Base-by-base conservation (phyloP, 2,329 filamentous ascomycete species). In the Xylaria sp. region DNA sequence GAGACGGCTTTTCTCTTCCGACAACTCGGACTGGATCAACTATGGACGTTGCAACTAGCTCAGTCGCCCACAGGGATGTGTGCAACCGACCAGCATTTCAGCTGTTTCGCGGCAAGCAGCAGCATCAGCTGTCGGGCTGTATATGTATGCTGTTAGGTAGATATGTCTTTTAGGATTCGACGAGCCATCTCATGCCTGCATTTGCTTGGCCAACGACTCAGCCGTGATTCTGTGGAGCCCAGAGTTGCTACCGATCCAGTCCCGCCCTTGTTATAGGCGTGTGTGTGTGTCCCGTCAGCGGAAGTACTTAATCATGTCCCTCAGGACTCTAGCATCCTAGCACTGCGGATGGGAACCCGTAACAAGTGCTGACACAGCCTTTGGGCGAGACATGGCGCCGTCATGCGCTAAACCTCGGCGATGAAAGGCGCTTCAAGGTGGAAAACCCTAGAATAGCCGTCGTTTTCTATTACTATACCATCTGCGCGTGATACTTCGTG, bases 21-120 rank as follows among this genome's bases (percentile, higher is more conserved):
- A n/a, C n/a, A n/a, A n/a, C 29, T 43, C 35, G 15, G n/a, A n/a
- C n/a, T 43, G 13, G 44, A 46, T 53, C 51, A 49, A 17, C 38
- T 44, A 38, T 25, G 44, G 51, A n/a, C 11, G 21, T 37, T 41
- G 49, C 27, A 43, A 19, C 25, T 47, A 43, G 44, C 43, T 41
- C 27, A 40, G 37, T 33, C 19, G 35, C 35, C 17, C 19, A 29
- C 49, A 35, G 54, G 43, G 55, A 55, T 51, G 43, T 55, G 54
- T 47, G 38, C 47, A 54, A 58, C 62, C 52, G 55, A 65, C 59
- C 59, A 55, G 57, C 62, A 65, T 65, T 62, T 65, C 62, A 59
- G 62, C 59, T 56, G 38, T 56, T 63, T 52, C 21, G 35, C 55
- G 59, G 55, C 35, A 59, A 57, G 37, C 58, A 44, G 51, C 62